A percentile compares a stretch with the other conserved stretches of the same genome.
Evolutionary conservation across 805 yeast genomes (phyloP).

Genomic region (Ogataea allantospora): DNA sequence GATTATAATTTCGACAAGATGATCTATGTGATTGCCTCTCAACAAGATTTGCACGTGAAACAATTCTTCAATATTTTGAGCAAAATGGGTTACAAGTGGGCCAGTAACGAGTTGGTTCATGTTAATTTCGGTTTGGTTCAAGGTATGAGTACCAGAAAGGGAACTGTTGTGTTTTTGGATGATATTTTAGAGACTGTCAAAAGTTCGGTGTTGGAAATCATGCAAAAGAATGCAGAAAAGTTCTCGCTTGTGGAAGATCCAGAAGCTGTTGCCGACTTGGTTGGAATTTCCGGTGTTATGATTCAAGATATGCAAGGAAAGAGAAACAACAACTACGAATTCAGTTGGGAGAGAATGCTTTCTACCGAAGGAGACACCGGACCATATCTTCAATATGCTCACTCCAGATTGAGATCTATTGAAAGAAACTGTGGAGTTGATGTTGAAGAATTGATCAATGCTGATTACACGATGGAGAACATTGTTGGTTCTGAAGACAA

Average conservation of each 20-base stretch:
- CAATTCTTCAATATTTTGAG: constrained; percentile 94
- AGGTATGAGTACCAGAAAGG: constrained; percentile 98
- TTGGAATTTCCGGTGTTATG: constrained; percentile 97
- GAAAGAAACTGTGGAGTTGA: constrained; percentile 75
- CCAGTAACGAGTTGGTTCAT: constrained; percentile 62
- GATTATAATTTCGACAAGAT: constrained; percentile 86
- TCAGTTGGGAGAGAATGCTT: constrained; percentile 97
- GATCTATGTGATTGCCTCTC: constrained; percentile 94
- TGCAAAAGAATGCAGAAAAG: constrained; percentile 87
- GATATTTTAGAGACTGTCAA: constrained; percentile 90
- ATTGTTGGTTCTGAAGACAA: constrained; percentile 31
- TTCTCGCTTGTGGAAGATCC: constrained; percentile 93
- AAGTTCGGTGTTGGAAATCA: constrained; percentile 92
- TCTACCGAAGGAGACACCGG: constrained; percentile 99
- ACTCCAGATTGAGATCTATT: constrained; percentile 92
- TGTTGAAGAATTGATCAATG: constrained; percentile 25
- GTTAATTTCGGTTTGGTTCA: constrained; percentile 96
- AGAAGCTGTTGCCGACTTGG: constrained; percentile 88
- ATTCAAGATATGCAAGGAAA: constrained; percentile 98
- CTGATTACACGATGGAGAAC: constrained; percentile 32
- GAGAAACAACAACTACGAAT: constrained; percentile 92
- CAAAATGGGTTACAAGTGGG: constrained; percentile 89
- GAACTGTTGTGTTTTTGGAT: constrained; percentile 97
- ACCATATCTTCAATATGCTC: constrained; percentile 97
- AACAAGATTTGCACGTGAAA: constrained; percentile 91